These are phyloP conservation scores for Coemansia sp. DNA, from an alignment of 192 early-diverging fungal species.

Conservation along the genomic window DNA sequence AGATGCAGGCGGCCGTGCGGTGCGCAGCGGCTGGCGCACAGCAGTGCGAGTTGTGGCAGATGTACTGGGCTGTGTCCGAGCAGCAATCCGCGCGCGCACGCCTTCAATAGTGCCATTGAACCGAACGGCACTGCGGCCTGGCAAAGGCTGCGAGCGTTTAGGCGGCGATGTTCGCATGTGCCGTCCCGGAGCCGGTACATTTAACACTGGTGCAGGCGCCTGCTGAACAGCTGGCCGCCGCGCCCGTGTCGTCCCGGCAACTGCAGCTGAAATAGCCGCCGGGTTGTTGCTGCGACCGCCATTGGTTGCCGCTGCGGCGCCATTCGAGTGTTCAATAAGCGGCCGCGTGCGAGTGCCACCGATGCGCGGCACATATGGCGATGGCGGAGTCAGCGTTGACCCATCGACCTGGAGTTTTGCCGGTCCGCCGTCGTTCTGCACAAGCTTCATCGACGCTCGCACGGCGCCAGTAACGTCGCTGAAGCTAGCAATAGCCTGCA, in stretches of 20 bases:
- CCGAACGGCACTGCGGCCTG: conserved; percentile 27
- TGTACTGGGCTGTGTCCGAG: background rate
- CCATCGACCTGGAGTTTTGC: conserved; percentile 35
- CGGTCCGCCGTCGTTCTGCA: conserved; percentile 31
- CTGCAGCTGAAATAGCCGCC: conserved; percentile 44
- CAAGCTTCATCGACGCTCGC: conserved; percentile 33
- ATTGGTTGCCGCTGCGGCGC: background rate
- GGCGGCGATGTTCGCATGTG: conserved; percentile 26
- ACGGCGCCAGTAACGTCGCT: conserved; percentile 38
- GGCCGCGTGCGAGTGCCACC: background rate
- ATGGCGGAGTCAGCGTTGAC: conserved; percentile 38
- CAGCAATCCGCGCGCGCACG: conserved; percentile 11
- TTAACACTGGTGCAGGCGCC: background rate
- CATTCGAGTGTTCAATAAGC: background rate
- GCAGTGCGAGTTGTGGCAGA: background rate
- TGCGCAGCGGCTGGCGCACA: background rate
- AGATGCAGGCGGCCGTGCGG: too few relatives aligned
- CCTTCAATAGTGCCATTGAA: conserved; percentile 6
- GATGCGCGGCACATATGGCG: conserved; percentile 36
- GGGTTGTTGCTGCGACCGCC: conserved; percentile 21
- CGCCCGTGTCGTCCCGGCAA: conserved; percentile 46
- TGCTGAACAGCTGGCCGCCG: conserved; percentile 14
- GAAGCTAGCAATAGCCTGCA: conserved; percentile 50
- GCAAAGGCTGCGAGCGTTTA: conserved; percentile 19
- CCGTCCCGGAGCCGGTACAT: conserved; percentile 8